These are phyloP conservation scores for Penicillium verhagenii DNA, from an alignment of 495 filamentous ascomycete species.

Conservation along the genomic window DNA sequence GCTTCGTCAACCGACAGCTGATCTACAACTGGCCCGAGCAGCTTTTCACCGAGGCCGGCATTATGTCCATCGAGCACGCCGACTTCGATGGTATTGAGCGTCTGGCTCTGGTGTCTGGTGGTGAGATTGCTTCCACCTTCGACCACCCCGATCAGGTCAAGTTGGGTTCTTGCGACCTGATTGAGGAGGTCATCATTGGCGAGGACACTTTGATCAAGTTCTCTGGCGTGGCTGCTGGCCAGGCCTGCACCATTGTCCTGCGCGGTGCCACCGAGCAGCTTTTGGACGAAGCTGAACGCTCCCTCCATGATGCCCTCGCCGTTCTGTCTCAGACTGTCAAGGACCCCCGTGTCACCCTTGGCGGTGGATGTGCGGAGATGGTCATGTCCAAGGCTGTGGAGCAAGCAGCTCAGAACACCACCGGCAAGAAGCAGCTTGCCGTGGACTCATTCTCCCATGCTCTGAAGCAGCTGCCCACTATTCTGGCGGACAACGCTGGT, in stretches of 20 bases:
- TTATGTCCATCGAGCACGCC: slow-evolving; percentile 97
- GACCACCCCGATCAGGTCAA: slow-evolving; percentile 97
- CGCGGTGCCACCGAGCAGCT: slow-evolving; percentile 97
- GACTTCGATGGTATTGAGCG: slow-evolving; percentile 98
- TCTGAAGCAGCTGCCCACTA: slow-evolving; percentile 89
- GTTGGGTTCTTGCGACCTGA: slow-evolving; percentile 90
- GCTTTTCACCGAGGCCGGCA: slow-evolving; percentile 95
- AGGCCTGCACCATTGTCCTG: slow-evolving; percentile 95
- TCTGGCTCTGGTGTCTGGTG: slow-evolving; percentile 90
- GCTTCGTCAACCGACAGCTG: slow-evolving; percentile 97
- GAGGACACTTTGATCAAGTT: slow-evolving; percentile 97
- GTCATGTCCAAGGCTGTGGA: slow-evolving; percentile 98
- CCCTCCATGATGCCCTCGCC: slow-evolving; percentile 91
- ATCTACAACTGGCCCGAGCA: slow-evolving; percentile 99
- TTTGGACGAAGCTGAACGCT: slow-evolving; percentile 94
- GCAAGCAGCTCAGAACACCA: slow-evolving; percentile 86
- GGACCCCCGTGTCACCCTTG: slow-evolving; percentile 90
- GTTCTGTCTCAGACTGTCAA: slow-evolving; percentile 96
- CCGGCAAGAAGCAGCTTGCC: slow-evolving; percentile 93
- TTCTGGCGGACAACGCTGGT: slow-evolving; percentile 95
- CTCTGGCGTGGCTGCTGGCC: slow-evolving; percentile 89
- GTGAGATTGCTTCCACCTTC: slow-evolving; percentile 96
- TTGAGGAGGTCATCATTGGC: slow-evolving; percentile 97
- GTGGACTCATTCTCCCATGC: slow-evolving; percentile 88
- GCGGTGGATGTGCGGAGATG: slow-evolving; percentile 97